phyloP scores from a whole-genome alignment of 2,329 filamentous ascomycete species.

The Colletotrichum sojae region DNA sequence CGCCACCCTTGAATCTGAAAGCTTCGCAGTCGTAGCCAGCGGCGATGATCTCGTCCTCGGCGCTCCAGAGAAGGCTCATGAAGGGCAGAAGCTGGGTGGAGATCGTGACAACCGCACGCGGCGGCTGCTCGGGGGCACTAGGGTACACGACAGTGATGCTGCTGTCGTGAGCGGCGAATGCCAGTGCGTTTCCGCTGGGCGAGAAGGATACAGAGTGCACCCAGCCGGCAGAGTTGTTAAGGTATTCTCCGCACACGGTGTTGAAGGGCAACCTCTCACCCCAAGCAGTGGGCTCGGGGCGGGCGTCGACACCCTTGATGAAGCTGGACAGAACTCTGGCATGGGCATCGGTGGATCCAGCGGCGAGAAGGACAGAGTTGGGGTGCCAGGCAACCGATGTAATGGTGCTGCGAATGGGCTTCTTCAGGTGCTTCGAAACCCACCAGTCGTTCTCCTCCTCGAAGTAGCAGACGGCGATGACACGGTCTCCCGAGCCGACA shows the following conservation, averaged over 20 bases:
- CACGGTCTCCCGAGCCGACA: slow-evolving; percentile 93
- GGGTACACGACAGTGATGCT: slow-evolving; percentile 98
- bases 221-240: slow-evolving; percentile 98
- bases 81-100: slow-evolving; percentile 93
- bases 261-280: slow-evolving; percentile 97
- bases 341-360: slow-evolving; percentile 97
- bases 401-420: slow-evolving; percentile 97
- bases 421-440: slow-evolving; percentile 99
- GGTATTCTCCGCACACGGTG: slow-evolving; percentile 95
- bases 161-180: slow-evolving; percentile 95
- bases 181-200: slow-evolving; percentile 91
- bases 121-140: slow-evolving; percentile 89
- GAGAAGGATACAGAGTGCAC: slow-evolving; percentile 95
- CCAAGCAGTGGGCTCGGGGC: slow-evolving; percentile 91
- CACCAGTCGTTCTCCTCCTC: slow-evolving; percentile 99
- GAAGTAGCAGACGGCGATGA: slow-evolving; percentile 98
- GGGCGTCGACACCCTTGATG: slow-evolving; percentile 92
- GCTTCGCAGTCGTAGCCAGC: slow-evolving; percentile 93
- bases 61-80: slow-evolving; percentile 92
- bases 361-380: slow-evolving; percentile 94
- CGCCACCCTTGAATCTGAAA: slow-evolving; percentile 86
- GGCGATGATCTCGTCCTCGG: slow-evolving; percentile 93
- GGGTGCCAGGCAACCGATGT: slow-evolving; percentile 97
- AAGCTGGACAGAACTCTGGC: slow-evolving; percentile 95
- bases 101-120: slow-evolving; percentile 89